Percentiles rank a stretch among this genome's conserved stretches.
phyloP scores from a whole-genome alignment of 139 green algal species.

The Pycnococcus provasolii region DNA sequence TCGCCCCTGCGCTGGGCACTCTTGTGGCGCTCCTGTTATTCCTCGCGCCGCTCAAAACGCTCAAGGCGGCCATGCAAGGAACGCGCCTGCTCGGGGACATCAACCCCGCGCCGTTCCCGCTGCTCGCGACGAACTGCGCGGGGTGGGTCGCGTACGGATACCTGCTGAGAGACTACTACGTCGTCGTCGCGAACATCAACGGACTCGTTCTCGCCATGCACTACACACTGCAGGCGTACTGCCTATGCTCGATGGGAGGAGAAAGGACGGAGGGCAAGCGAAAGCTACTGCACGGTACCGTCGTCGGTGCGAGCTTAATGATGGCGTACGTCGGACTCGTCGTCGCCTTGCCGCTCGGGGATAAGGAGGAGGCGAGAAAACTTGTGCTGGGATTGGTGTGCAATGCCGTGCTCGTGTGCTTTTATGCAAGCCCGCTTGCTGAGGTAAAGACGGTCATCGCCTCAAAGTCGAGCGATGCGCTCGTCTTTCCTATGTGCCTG shows the following conservation, averaged over 20 bases:
- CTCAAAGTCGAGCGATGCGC: no score
- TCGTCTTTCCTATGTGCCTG: no score
- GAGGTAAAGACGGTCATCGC: neutral
- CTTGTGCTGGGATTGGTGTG: neutral
- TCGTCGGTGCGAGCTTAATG: neutral
- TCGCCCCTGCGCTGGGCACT: no score
- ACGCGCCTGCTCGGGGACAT: neutral
- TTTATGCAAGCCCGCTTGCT: conserved; percentile 9
- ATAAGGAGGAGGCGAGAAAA: neutral
- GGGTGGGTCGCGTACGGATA: conserved; percentile 10
- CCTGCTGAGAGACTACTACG: neutral
- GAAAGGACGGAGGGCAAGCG: neutral
- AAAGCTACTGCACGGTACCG: neutral
- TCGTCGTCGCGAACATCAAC: conserved; percentile 1
- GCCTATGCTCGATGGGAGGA: neutral
- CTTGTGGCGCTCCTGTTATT: no score
- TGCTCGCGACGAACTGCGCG: conserved; percentile 9
- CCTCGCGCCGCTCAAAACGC: no score
- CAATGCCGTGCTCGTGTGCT: conserved; percentile 5
- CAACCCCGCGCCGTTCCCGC: conserved; percentile 11
- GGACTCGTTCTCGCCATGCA: neutral
- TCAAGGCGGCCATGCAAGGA: no score
- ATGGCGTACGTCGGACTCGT: neutral
- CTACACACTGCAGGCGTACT: neutral
- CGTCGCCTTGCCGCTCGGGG: neutral